phyloP scores from a whole-genome alignment of 1,284 basidiomycete species.

The Flammula alnicola region DNA sequence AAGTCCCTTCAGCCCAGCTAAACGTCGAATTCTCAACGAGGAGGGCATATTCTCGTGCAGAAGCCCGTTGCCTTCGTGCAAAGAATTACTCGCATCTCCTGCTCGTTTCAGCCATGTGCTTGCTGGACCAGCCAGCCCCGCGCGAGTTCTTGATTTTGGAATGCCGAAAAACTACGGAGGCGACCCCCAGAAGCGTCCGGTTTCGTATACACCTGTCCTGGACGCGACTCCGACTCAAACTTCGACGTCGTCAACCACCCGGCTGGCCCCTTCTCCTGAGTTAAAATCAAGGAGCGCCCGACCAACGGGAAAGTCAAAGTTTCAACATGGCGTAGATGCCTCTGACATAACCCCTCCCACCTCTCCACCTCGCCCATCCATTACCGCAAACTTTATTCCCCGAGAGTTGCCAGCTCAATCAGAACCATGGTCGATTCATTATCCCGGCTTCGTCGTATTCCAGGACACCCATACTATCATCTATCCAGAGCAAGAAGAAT shows the following conservation, averaged over 20 bases:
- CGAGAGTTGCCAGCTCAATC: constrained; percentile 49
- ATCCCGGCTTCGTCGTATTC: constrained; percentile 72
- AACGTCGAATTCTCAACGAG: constrained; percentile 67
- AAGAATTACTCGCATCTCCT: constrained; percentile 28
- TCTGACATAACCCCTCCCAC: constrained; percentile 11
- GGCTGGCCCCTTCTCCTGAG: constrained; percentile 28
- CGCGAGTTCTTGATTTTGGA: constrained; percentile 57
- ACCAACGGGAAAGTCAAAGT: constrained; percentile 1
- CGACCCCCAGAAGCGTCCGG: constrained; percentile 27
- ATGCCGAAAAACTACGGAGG: constrained; percentile 33
- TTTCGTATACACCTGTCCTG: too few relatives aligned
- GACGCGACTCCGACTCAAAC: constrained; percentile 8
- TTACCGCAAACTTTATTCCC: constrained; percentile 34
- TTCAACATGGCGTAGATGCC: constrained; percentile 4
- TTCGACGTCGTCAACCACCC: constrained; percentile 16
- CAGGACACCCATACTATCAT: constrained; percentile 51
- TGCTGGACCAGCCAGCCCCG: constrained; percentile 46
- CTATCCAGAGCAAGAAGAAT: constrained; percentile 19
- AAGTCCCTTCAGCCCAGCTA: constrained; percentile 60
- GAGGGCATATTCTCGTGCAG: constrained; percentile 52
- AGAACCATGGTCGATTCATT: constrained; percentile 67
- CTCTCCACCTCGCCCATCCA: constrained; percentile 18
- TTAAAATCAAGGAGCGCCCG: constrained; percentile 14
- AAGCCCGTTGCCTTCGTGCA: constrained; percentile 35
- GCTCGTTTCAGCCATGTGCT: constrained; percentile 40